Evolutionary conservation across 2,329 filamentous ascomycete species (phyloP), one percentile per base, ranked within the genome.

Genomic region (Bipolaris zeicola): DNA sequence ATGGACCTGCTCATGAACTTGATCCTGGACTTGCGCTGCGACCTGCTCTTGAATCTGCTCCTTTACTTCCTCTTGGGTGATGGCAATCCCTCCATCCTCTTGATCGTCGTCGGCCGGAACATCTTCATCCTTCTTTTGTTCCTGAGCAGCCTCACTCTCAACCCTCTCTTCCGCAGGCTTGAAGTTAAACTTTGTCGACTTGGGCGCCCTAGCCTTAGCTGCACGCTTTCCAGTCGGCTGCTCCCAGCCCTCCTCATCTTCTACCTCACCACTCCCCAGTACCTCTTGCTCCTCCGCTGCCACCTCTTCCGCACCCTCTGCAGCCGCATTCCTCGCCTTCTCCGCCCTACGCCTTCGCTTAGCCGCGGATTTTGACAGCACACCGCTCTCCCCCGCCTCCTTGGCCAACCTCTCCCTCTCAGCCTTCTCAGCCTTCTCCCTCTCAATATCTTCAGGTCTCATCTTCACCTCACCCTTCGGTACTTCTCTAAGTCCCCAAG

Each of bases 401-500:
- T 31, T 20, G 13, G 8, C 14, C 16, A 64, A 66, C 39, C 59
- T 24, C 60, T 31, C 70, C 66, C 37, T 72, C 67, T 7, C 65
- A 26, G 77, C 10, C 10, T 37, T 16, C n/a, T 64, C 66, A 22
- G 58, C 52, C 24, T 47, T 59, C 31, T 66, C 61, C 28, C 71
- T 43, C 31, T 60, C 45, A 22, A 60, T 49, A 31, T 72, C 64
- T 5, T 57, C 64, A 13, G 64, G 63, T 33, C 57, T 71, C 38
- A 94, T 94, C 53, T 93, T 72, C 1, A 84, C 76, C 75, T 92
- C 93, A 74, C 96, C 92, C 0, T 88, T 89, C 0, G 94, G 94
- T 3, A 85, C 83, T 55, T 85, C 90, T 60, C 93, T 83, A 75
- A 97, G 71, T 57, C 93, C 85, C 89, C 91, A 96, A 73, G 96